Percentiles rank a stretch among this genome's conserved stretches.
phyloP scores from a whole-genome alignment of 2,329 filamentous ascomycete genomes.

The Alternaria sp. region DNA sequence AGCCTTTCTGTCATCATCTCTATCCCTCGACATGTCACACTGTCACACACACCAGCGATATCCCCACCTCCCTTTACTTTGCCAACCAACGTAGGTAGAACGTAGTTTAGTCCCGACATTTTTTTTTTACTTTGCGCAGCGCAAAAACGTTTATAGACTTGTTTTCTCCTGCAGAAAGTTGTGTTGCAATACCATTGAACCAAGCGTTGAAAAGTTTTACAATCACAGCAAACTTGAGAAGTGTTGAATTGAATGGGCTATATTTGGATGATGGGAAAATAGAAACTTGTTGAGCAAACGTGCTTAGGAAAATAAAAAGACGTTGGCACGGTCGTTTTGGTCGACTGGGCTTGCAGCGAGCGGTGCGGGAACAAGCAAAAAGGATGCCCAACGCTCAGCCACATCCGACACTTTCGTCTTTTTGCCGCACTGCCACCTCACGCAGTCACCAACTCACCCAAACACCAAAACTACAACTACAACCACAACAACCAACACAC shows the following conservation, averaged over 20 bases:
- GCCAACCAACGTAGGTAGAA: not conserved
- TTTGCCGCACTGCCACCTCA: not conserved
- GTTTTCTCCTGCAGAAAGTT: not conserved
- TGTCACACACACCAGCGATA: not conserved
- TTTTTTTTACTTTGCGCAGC: not conserved
- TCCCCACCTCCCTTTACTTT: not conserved
- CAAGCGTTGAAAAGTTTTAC: not conserved
- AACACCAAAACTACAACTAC: not conserved
- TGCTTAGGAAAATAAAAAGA: not conserved
- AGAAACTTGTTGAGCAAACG: not conserved
- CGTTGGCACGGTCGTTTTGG: not conserved
- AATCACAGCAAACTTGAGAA: not conserved
- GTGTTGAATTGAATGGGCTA: not conserved
- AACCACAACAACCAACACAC: not conserved
- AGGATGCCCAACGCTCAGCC: not conserved
- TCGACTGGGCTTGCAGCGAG: not conserved
- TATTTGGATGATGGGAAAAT: not conserved
- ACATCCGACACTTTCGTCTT: not conserved
- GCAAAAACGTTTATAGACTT: not conserved
- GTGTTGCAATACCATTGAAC: not conserved
- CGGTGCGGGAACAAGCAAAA: not conserved
- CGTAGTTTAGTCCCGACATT: not conserved
- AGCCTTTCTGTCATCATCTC: constrained; percentile 1
- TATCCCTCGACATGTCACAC: not conserved
- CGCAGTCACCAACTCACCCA: not conserved